A percentile compares a stretch with the other conserved stretches of the same genome.
Evolutionary conservation across 2,329 filamentous ascomycete species (phyloP).

Genomic region (Purpureocillium takamizusanense): DNA sequence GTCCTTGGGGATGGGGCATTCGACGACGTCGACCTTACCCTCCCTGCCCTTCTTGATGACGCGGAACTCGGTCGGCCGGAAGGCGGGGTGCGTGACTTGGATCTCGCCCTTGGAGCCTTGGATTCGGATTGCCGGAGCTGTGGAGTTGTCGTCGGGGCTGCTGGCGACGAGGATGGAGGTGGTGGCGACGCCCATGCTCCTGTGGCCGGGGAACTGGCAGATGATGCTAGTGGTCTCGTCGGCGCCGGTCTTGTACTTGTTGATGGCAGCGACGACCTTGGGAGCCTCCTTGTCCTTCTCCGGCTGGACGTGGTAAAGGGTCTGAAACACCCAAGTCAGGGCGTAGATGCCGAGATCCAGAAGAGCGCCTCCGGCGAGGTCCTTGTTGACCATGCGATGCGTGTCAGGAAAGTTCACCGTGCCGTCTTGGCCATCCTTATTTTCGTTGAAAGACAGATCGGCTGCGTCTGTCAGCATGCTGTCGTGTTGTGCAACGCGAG

Average conservation of each 20-base stretch:
- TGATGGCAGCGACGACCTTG: constrained; percentile 57
- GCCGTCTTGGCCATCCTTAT: constrained; percentile 40
- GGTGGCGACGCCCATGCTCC: constrained; percentile 63
- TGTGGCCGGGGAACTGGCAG: constrained; percentile 61
- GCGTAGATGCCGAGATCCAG: constrained; percentile 85
- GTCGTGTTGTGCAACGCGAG: too few relatives aligned
- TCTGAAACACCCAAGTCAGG: constrained; percentile 85
- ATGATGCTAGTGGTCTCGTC: constrained; percentile 76
- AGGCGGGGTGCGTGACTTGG: constrained; percentile 66
- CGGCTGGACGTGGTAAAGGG: constrained; percentile 71
- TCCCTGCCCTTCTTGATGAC: constrained; percentile 47
- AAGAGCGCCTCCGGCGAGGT: constrained; percentile 73
- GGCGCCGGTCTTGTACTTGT: constrained; percentile 64
- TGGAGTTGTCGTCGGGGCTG: constrained; percentile 51
- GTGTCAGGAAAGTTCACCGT: constrained; percentile 47
- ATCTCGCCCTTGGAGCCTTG: constrained; percentile 77
- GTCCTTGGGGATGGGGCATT: constrained; percentile 45
- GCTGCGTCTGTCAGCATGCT: constrained; percentile 21
- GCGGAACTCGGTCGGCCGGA: constrained; percentile 55
- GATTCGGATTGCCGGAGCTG: constrained; percentile 63
- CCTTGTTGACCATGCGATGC: constrained; percentile 72
- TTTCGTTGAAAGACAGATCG: constrained; percentile 52
- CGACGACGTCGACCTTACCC: constrained; percentile 38
- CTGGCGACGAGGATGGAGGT: constrained; percentile 54
- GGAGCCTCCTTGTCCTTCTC: constrained; percentile 59